Evolutionary conservation across 257 asterid genomes (phyloP), one percentile per base, ranked within the genome.

Genomic region (Misopates orontium): DNA sequence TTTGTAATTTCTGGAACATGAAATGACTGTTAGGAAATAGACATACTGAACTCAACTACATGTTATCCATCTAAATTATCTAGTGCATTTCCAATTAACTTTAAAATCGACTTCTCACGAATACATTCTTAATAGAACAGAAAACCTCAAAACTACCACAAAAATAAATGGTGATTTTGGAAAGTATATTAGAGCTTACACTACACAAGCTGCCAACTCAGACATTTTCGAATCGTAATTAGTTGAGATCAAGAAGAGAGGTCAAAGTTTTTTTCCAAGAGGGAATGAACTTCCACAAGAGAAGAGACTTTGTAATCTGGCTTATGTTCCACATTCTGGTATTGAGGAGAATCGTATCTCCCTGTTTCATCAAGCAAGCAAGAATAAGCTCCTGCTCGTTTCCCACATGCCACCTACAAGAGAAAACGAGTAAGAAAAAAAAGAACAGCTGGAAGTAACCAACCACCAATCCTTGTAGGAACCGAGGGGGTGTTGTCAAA

Each of bases 301-400:
- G 96, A 86, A 11, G 89, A 71, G 17, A 88, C 94, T 77, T 72
- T 82, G 82, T 78, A 88, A 80, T 93, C 99, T 44, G 97, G 97
- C 80, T 93, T 80, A 56, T 64, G 76, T 67, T 88, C 84, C 44
- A 77, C 82, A 48, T 68, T 60, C 31, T 72, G 70, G 82, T 77
- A 87, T 56, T 81, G 82, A 0, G 90, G 91, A 64, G 98, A 78
- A 62, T 82, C 72, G 20, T 87, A 93, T 68, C 86, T 78, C 76
- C 97, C 96, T 8, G 95, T 86, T 82, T 93, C 95, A 13, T 93
- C 99, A n/a, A 90, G 96, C 83, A 93, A 78, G 84, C 89, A 80
- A 17, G 97, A 70, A 77, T 82, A 83, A 8, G 95, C 87, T 63
- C 99, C 97, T 28, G 97, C 96, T 66, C 83, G 73, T 77, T 86